These are phyloP conservation scores for Periglandula ipomoeae DNA, from an alignment of 2,329 filamentous ascomycete species.

Conservation along the genomic window DNA sequence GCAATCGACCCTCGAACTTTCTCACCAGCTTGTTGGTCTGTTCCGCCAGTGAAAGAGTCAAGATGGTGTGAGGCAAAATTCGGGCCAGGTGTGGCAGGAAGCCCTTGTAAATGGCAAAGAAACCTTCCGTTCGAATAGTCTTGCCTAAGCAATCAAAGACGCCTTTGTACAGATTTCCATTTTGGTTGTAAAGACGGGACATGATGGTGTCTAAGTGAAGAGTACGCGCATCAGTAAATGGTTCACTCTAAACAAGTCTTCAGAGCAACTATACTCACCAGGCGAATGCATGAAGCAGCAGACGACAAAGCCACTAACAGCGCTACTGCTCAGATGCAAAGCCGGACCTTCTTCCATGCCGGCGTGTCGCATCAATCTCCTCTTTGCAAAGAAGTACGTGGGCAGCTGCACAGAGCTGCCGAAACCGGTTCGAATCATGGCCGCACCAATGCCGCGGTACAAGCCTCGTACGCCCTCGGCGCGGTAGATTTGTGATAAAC, in stretches of 20 bases:
- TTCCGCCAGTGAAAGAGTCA: constrained; percentile 88
- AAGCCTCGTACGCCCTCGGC: constrained; percentile 71
- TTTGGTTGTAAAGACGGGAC: constrained; percentile 98
- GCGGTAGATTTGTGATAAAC: constrained; percentile 68
- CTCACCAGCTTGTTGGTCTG: constrained; percentile 93
- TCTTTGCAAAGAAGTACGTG: constrained; percentile 97
- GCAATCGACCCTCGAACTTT: constrained; percentile 56
- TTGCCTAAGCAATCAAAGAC: constrained; percentile 88
- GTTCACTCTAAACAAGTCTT: neutral
- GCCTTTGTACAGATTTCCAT: constrained; percentile 89
- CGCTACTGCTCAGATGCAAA: constrained; percentile 80
- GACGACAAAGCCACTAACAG: constrained; percentile 87
- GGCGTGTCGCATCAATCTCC: constrained; percentile 69
- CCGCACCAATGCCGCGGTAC: constrained; percentile 83
- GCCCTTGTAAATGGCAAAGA: constrained; percentile 94
- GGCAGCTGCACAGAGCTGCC: constrained; percentile 93
- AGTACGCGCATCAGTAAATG: constrained; percentile 7
- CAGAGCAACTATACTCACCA: constrained; percentile 40
- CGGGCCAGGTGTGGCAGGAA: constrained; percentile 90
- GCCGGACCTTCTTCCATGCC: constrained; percentile 86
- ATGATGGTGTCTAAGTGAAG: constrained; percentile 73
- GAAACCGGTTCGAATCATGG: constrained; percentile 93
- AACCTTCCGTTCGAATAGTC: constrained; percentile 82
- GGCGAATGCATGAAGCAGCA: constrained; percentile 98
- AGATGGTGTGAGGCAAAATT: constrained; percentile 89